phyloP scores from a whole-genome alignment of 2,329 filamentous ascomycete species.

The Phyllosticta ampelicida region DNA sequence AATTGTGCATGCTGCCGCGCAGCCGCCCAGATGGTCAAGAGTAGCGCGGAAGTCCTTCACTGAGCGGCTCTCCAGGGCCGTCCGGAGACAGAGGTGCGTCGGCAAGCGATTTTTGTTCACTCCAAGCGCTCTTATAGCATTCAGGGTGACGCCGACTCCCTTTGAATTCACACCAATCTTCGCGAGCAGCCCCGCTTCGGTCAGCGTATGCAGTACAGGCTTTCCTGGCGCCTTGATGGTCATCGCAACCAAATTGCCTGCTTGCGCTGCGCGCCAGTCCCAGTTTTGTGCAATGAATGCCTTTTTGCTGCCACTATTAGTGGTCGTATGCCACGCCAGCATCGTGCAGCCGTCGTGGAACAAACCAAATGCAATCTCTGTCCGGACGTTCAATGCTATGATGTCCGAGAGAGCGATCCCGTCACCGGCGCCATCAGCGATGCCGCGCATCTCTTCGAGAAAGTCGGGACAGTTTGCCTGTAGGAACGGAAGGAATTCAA shows the following conservation, averaged over 20 bases:
- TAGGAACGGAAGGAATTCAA: conserved; percentile 37
- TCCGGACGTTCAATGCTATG: conserved; percentile 48
- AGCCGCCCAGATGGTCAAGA: conserved; percentile 37
- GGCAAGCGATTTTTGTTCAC: conserved; percentile 43
- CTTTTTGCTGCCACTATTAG: conserved; percentile 8
- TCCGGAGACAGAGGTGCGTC: conserved; percentile 50
- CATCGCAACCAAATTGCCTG: conserved; percentile 39
- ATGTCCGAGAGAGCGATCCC: conserved; percentile 36
- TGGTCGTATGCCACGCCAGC: conserved; percentile 33
- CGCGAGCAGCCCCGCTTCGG: conserved; percentile 51
- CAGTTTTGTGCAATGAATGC: conserved; percentile 47
- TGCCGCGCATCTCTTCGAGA: conserved; percentile 38
- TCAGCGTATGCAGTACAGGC: conserved; percentile 45
- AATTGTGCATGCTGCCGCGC: conserved; percentile 43
- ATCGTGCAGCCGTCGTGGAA: conserved; percentile 50
- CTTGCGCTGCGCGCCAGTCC: conserved; percentile 48
- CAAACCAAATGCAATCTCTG: conserved; percentile 47
- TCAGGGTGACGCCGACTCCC: conserved; percentile 50
- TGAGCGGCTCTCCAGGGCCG: conserved; percentile 42
- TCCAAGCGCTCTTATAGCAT: conserved; percentile 49
- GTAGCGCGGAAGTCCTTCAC: conserved; percentile 36
- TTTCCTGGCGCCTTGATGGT: conserved; percentile 34
- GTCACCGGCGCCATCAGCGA: conserved; percentile 41
- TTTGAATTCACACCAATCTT: conserved; percentile 54
- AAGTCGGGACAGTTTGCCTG: conserved; percentile 32